Base-by-base conservation (phyloP, 192 early-diverging fungal genomes). In the Chytriomyces sp. region DNA sequence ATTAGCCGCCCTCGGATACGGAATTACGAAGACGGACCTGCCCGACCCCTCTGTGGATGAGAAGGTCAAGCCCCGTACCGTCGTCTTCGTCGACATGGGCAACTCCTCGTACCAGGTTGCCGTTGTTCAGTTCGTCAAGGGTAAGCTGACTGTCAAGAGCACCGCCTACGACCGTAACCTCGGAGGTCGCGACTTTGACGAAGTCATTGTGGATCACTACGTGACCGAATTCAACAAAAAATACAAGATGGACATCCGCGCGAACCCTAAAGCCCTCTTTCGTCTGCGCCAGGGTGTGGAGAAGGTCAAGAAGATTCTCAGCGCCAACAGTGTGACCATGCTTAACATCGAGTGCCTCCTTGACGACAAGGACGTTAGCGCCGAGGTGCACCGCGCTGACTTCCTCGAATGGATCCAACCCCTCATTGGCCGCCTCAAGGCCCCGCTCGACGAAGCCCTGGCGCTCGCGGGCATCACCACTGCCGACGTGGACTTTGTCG, bases 21-120 rank as follows among this genome's bases (percentile, higher is more conserved):
- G 96, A 80, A 97, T 99, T 82, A 99, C 96, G 77, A 96, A 96
- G 86, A 86, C 85, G 38, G 96, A 99, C 80, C 88, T 99, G 65
- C 96, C 96, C 68, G 95, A 98, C 85, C 75, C 76, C 34, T 59
- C 69, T 26, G 52, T 39, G 7, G 77, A 83, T 44, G 53, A 73
- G 34, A 94, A 95, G 61, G 86, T 82, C 77, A 89, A 91, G 78
- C 89, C 95, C 68, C 90, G 91, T 64, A 92, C 91, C 77, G 92
- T 99, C 49, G 91, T 91, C 59, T 93, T 99, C 81, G 92, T 94
- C 44, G 95, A 99, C 84, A 83, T 97, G 44, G 96, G 96, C 58
- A 91, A 96, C 86, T 93, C 94, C 54, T 84, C 88, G 58, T 91
- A 88, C 86, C 89, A 89, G 66, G 92, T 95, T 60, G 83, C 92